Evolutionary conservation across 495 filamentous ascomycete species (phyloP).

Genomic region (Daldinia caldariorum): DNA sequence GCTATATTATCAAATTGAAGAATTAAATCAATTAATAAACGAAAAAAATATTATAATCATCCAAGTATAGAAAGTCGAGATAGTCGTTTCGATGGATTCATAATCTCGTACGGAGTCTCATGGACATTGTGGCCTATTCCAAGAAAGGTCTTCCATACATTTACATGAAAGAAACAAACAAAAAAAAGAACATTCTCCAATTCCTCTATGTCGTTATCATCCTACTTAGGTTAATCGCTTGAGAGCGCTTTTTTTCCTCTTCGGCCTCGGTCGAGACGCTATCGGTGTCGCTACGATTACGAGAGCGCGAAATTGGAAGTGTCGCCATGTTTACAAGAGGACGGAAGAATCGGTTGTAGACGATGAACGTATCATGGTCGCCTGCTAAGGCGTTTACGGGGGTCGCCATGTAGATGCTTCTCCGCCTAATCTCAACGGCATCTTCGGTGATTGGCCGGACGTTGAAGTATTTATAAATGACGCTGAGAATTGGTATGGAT

Average conservation of each 20-base stretch:
- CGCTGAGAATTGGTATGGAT: slow-evolving; percentile 63
- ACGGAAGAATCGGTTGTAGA: slow-evolving; percentile 67
- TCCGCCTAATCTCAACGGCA: slow-evolving; percentile 59
- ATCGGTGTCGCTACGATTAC: slow-evolving; percentile 19
- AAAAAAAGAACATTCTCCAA: neutral
- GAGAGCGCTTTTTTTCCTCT: slow-evolving; percentile 23
- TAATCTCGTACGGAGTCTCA: neutral
- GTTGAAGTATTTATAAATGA: slow-evolving; percentile 56
- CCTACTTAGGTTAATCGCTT: slow-evolving; percentile 8
- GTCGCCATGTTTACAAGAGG: slow-evolving; percentile 45
- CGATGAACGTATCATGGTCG: slow-evolving; percentile 55
- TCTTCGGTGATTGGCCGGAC: slow-evolving; percentile 63
- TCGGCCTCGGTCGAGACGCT: slow-evolving; percentile 13
- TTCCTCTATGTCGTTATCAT: slow-evolving; percentile 1
- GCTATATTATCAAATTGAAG: no score
- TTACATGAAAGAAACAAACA: neutral
- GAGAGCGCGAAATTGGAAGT: slow-evolving; percentile 39
- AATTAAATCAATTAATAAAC: neutral
- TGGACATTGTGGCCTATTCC: neutral
- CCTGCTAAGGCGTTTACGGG: slow-evolving; percentile 61
- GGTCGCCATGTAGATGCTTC: slow-evolving; percentile 60
- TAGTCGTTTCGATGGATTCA: neutral
- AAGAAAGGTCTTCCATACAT: neutral
- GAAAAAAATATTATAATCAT: neutral
- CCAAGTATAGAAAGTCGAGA: neutral